Conservation (phyloP, 2,329 filamentous ascomycete species). For the Exophiala calicioides region DNA sequence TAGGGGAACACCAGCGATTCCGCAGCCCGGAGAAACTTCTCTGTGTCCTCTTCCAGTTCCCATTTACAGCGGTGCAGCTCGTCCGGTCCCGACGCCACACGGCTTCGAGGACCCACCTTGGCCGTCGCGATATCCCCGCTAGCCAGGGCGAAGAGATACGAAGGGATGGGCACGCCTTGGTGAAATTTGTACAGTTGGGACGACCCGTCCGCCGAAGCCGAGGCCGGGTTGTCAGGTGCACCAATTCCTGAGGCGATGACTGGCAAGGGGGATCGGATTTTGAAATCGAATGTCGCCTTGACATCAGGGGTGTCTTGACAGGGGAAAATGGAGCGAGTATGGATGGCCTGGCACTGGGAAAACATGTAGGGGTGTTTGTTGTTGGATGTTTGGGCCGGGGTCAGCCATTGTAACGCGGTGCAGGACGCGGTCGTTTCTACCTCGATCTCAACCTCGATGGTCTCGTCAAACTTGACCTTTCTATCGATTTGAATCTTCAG, state of each 20-base stretch:
- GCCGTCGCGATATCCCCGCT: conserved; percentile 77
- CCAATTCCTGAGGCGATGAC: conserved; percentile 88
- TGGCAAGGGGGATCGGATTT: conserved; percentile 79
- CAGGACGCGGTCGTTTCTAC: conserved; percentile 83
- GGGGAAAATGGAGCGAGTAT: conserved; percentile 89
- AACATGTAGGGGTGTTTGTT: conserved; percentile 98
- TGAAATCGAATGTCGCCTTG: conserved; percentile 92
- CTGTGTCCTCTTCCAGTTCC: conserved; percentile 89
- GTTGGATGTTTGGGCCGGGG: conserved; percentile 89
- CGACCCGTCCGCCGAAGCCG: conserved; percentile 52
- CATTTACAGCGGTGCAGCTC: conserved; percentile 80
- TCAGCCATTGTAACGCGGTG: conserved; percentile 94
- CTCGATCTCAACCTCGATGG: conserved; percentile 59
- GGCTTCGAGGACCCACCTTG: conserved; percentile 80
- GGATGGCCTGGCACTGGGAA: conserved; percentile 95
- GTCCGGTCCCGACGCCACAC: conserved; percentile 84
- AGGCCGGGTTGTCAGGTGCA: conserved; percentile 48
- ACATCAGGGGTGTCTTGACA: conserved; percentile 98
- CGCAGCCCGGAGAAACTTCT: conserved; percentile 85
- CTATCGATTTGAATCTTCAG: conserved; percentile 52
- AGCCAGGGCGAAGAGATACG: conserved; percentile 92
- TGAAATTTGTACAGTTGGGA: conserved; percentile 76
- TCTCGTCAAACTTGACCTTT: conserved; percentile 48
- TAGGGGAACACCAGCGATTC: conserved; percentile 83
- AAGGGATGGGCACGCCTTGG: conserved; percentile 89